A percentile compares a stretch with the other conserved stretches of the same genome.
phyloP scores from a whole-genome alignment of 2,329 filamentous ascomycete species.

The Alternaria solani region DNA sequence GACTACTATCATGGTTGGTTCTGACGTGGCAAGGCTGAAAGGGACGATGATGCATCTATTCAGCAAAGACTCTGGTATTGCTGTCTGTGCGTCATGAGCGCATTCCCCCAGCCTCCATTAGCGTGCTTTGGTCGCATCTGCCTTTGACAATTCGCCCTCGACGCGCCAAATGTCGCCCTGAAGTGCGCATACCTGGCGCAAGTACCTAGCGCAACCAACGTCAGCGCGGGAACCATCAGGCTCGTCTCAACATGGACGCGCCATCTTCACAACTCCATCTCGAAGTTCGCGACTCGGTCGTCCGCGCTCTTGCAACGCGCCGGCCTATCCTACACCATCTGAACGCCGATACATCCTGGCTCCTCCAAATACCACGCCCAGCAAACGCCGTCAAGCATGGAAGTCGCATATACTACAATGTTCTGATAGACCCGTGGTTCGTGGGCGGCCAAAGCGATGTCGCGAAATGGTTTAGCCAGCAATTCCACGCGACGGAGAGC shows the following conservation, averaged over 20 bases:
- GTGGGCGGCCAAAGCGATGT: constrained; percentile 69
- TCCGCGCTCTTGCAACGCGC: constrained; percentile 51
- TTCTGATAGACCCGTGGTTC: constrained; percentile 73
- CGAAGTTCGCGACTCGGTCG: constrained; percentile 54
- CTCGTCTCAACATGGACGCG: constrained; percentile 38
- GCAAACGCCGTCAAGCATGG: constrained; percentile 51
- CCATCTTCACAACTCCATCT: constrained; percentile 52
- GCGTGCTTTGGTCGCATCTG: constrained; percentile 16
- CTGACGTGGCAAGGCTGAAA: neutral
- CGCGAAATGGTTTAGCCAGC: constrained; percentile 70
- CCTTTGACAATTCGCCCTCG: constrained; percentile 3
- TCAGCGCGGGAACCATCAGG: neutral
- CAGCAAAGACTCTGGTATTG: neutral
- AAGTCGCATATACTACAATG: constrained; percentile 66
- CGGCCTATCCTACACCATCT: constrained; percentile 69
- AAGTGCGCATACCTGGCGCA: constrained; percentile 3
- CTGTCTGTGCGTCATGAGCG: constrained; percentile 24
- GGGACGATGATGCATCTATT: neutral
- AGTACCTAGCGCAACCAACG: constrained; percentile 4
- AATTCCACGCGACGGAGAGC: constrained; percentile 67
- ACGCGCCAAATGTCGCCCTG: constrained; percentile 33
- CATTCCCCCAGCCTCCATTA: constrained; percentile 22
- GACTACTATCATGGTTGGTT: neutral
- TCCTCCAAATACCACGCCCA: constrained; percentile 69
- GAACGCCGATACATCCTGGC: constrained; percentile 73